Percentiles rank a stretch among this genome's conserved stretches.
Conservation (phyloP, 129 eudicot species). For the Lactuca saligna region DNA sequence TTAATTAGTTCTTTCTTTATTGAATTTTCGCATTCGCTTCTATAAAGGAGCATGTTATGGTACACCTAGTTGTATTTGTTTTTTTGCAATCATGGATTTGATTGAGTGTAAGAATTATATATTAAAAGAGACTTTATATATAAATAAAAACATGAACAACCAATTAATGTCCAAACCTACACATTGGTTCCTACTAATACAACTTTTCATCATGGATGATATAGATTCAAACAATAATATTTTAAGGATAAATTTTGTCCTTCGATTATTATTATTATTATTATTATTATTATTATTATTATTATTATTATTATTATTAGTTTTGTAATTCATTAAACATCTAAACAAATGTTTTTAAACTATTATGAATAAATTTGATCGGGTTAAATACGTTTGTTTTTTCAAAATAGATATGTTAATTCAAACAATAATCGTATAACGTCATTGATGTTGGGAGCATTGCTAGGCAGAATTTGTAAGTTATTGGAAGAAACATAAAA, state of each 20-base stretch:
- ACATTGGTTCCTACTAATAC: slow-evolving; percentile 10
- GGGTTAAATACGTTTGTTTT: too few relatives aligned
- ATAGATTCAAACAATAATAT: not conserved
- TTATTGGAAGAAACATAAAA: too few relatives aligned
- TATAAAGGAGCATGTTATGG: slow-evolving; percentile 38
- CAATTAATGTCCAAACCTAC: slow-evolving; percentile 27
- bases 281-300: not conserved
- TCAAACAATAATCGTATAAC: not conserved
- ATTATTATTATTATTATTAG: not conserved
- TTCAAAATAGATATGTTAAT: not conserved
- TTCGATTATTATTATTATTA: not conserved
- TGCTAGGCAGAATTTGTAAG: too few relatives aligned
- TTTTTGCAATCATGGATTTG: slow-evolving; percentile 36
- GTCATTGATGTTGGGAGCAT: too few relatives aligned
- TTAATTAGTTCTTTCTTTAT: not conserved
- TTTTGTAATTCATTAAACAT: not conserved
- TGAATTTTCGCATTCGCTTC: slow-evolving; percentile 14
- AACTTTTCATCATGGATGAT: not conserved
- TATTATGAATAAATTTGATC: not conserved
- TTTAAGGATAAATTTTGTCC: not conserved
- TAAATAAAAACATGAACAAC: slow-evolving; percentile 15
- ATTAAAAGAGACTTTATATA: not conserved
- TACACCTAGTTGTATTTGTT: slow-evolving; percentile 37
- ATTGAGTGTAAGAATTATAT: slow-evolving; percentile 15
- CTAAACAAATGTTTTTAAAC: not conserved